Percentiles rank a stretch among this genome's conserved stretches.
Conservation (phyloP, 768 basidiomycete species). For the Sarcomyxa edulis region DNA sequence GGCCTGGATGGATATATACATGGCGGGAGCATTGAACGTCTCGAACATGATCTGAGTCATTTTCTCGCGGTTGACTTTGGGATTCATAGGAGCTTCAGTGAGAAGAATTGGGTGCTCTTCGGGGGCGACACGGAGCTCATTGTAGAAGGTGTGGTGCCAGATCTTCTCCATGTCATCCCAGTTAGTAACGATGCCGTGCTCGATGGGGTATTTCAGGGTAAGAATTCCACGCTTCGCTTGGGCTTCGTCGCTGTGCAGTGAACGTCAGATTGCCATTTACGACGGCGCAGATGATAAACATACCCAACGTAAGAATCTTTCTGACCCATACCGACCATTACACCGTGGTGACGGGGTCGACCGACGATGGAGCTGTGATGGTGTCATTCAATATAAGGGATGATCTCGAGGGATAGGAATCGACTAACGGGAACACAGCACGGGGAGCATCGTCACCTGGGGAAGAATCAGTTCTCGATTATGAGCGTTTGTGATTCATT, state of each 20-base stretch:
- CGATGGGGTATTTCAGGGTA: constrained; percentile 87
- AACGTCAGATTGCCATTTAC: not conserved
- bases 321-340: constrained; percentile 96
- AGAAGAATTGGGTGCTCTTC: constrained; percentile 91
- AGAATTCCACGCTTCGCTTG: constrained; percentile 94
- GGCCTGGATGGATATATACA: constrained; percentile 91
- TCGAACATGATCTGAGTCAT: constrained; percentile 99
- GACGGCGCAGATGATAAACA: constrained; percentile 16
- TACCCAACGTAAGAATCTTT: constrained; percentile 95
- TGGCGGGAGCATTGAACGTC: constrained; percentile 89
- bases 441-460: constrained; percentile 83
- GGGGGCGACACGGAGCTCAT: constrained; percentile 88
- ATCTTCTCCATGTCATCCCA: constrained; percentile 99
- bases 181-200: constrained; percentile 93
- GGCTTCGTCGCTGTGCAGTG: constrained; percentile 66
- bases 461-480: no score
- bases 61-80: constrained; percentile 90
- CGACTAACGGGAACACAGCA: constrained; percentile 88
- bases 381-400: constrained; percentile 4
- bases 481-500: not conserved
- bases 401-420: not conserved
- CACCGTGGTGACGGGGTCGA: constrained; percentile 89
- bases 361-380: constrained; percentile 80
- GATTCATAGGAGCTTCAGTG: constrained; percentile 90
- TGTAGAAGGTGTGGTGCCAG: constrained; percentile 98